Percentiles rank a stretch among this genome's conserved stretches.
phyloP scores from a whole-genome alignment of 108 stramenopile species.

The Fragilariopsis cylindrus region DNA sequence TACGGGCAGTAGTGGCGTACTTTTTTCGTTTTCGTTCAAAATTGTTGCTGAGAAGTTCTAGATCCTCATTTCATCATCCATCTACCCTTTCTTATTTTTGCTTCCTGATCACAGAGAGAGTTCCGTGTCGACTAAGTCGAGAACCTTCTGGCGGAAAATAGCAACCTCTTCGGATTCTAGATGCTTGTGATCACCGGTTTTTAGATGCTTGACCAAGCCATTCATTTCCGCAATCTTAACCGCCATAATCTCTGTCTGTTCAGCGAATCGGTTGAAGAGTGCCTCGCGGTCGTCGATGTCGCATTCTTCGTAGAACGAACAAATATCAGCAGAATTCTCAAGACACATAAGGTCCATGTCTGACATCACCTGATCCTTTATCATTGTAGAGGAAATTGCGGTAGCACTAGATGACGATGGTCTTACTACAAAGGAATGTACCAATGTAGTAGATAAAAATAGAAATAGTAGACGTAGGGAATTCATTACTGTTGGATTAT shows the following conservation, averaged over 20 bases:
- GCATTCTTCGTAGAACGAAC: conserved; percentile 11
- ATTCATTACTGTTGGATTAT: neutral
- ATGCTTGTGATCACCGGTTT: conserved; percentile 7
- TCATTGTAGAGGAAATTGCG: neutral
- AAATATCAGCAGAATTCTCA: conserved; percentile 13
- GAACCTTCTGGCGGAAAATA: neutral
- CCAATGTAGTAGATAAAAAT: neutral
- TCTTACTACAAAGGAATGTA: neutral
- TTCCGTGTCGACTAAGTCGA: neutral
- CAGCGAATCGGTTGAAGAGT: neutral
- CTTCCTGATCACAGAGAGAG: neutral
- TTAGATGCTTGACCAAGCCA: conserved; percentile 1
- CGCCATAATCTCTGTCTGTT: conserved; percentile 9
- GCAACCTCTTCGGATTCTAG: conserved; percentile 5
- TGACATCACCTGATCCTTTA: conserved; percentile 2
- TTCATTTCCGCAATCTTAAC: neutral
- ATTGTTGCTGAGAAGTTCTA: too few species aligned
- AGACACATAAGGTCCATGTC: conserved; percentile 16
- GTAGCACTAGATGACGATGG: neutral
- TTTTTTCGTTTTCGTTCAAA: too few species aligned
- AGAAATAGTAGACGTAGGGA: neutral
- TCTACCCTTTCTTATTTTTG: too few species aligned
- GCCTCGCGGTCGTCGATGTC: conserved; percentile 13
- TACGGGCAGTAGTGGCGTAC: too few species aligned
- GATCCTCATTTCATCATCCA: too few species aligned